phyloP scores from a whole-genome alignment of 2,329 filamentous ascomycete genomes.

The Botrytis aclada region DNA sequence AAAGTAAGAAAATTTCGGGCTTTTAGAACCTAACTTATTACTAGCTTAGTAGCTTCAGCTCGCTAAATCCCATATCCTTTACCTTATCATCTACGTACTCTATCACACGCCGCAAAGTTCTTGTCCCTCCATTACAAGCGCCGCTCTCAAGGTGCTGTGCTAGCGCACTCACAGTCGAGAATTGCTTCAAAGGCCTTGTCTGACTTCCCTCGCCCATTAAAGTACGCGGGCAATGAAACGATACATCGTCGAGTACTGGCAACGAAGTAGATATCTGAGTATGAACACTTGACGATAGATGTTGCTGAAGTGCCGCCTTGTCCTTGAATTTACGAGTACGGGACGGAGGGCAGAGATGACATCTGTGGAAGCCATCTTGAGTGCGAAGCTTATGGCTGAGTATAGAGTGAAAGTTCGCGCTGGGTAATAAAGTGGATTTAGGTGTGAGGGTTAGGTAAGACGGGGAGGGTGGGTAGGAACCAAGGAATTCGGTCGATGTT shows the following conservation, averaged over 20 bases:
- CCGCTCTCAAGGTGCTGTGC: slow-evolving; percentile 23
- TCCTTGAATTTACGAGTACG: slow-evolving; percentile 17
- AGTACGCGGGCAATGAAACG: slow-evolving; percentile 22
- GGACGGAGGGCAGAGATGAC: slow-evolving; percentile 18
- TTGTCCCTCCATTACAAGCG: slow-evolving; percentile 21
- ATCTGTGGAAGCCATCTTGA: slow-evolving; percentile 17
- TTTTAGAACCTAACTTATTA: too few species aligned
- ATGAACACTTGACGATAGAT: slow-evolving; percentile 21
- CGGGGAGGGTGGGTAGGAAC: slow-evolving; percentile 21
- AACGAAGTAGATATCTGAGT: slow-evolving; percentile 18
- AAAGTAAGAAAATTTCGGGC: too few species aligned
- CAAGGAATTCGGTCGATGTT: too few species aligned
- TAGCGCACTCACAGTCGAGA: slow-evolving; percentile 22
- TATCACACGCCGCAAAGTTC: slow-evolving; percentile 15
- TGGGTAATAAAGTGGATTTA: slow-evolving; percentile 19
- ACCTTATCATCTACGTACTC: slow-evolving; percentile 22
- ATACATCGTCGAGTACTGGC: slow-evolving; percentile 18
- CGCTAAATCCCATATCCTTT: slow-evolving; percentile 21
- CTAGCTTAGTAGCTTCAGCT: slow-evolving; percentile 19
- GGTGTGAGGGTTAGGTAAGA: too few species aligned
- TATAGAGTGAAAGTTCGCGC: slow-evolving; percentile 16
- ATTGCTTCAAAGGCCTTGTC: slow-evolving; percentile 15
- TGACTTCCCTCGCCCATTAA: slow-evolving; percentile 20
- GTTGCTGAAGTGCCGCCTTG: slow-evolving; percentile 20
- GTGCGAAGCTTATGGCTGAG: slow-evolving; percentile 13